Evolutionary conservation across 768 basidiomycete species (phyloP).

Genomic region (Amanita brunnescens): DNA sequence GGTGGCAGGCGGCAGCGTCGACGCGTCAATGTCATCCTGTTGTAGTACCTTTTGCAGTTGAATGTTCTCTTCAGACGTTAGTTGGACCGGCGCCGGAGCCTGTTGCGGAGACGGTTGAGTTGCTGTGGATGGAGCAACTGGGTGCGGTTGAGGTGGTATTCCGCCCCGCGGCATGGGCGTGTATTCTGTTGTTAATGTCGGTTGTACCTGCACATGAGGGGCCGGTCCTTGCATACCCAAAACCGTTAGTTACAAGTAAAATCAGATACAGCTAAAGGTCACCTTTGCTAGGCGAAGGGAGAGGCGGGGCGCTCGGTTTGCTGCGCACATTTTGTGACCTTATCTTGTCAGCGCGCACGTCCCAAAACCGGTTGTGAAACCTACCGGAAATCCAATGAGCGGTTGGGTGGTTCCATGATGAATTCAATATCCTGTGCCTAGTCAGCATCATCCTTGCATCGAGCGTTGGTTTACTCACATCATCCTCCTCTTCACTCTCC

Average conservation of each 20-base stretch:
- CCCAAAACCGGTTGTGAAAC: slow-evolving; percentile 9
- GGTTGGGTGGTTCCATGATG: slow-evolving; percentile 73
- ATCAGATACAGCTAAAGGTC: neutral
- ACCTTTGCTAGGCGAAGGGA: slow-evolving; percentile 27
- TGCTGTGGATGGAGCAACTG: neutral
- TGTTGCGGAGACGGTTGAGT: slow-evolving; percentile 11
- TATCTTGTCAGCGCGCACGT: neutral
- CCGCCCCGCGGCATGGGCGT: slow-evolving; percentile 61
- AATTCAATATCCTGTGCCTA: slow-evolving; percentile 77
- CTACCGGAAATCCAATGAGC: slow-evolving; percentile 70
- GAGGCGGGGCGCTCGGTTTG: slow-evolving; percentile 10
- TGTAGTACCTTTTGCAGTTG: slow-evolving; percentile 2
- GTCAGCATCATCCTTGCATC: neutral
- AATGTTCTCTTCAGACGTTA: neutral
- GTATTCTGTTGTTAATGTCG: slow-evolving; percentile 75
- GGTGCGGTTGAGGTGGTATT: slow-evolving; percentile 13
- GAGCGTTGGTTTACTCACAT: slow-evolving; percentile 13
- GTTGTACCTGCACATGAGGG: slow-evolving; percentile 29
- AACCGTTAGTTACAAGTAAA: neutral
- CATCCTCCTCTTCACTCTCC: slow-evolving; percentile 31
- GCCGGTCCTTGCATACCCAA: neutral
- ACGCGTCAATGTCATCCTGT: slow-evolving; percentile 44
- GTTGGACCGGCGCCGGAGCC: slow-evolving; percentile 6
- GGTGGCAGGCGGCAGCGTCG: slow-evolving; percentile 51
- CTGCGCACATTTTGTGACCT: neutral